phyloP scores from a whole-genome alignment of 75 land plant species.

The Cunninghamia lanceolata region DNA sequence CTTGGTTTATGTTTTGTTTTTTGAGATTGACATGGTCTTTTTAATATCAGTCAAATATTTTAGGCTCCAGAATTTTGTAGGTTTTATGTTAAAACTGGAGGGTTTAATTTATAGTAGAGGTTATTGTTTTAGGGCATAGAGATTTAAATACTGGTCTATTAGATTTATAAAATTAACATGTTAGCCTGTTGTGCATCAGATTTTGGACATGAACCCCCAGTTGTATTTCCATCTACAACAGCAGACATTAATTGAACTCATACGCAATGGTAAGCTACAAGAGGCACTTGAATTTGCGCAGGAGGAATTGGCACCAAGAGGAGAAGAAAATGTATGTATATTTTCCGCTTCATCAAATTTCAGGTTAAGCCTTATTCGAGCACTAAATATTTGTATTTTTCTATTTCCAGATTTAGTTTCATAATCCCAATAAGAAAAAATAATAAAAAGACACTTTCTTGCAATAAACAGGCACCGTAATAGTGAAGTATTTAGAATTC shows the following conservation, averaged over 20 bases:
- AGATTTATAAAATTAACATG: not conserved
- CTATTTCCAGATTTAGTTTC: not conserved
- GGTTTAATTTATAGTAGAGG: not conserved
- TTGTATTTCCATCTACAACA: conserved; percentile 54
- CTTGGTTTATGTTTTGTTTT: not conserved
- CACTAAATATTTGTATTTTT: not conserved
- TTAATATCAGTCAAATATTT: not conserved
- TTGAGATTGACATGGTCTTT: not conserved
- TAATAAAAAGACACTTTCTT: not conserved
- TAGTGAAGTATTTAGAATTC: not conserved
- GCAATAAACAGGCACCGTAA: not conserved
- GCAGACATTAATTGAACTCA: conserved; percentile 48
- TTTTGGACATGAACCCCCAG: conserved; percentile 56
- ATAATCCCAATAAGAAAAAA: not conserved
- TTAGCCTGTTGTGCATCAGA: conserved; percentile 20
- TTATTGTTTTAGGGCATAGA: not conserved
- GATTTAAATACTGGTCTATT: not conserved
- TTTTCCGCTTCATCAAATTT: not conserved
- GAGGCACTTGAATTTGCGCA: conserved; percentile 58
- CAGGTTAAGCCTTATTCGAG: not conserved
- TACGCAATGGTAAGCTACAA: conserved; percentile 42
- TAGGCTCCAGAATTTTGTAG: not conserved
- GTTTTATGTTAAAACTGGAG: not conserved
- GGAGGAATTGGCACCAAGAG: conserved; percentile 54
- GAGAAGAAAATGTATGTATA: conserved; percentile 44